Evolutionary conservation across 345 rosid species (phyloP), one percentile per base, ranked within the genome.

Genomic region (Salix caprea): DNA sequence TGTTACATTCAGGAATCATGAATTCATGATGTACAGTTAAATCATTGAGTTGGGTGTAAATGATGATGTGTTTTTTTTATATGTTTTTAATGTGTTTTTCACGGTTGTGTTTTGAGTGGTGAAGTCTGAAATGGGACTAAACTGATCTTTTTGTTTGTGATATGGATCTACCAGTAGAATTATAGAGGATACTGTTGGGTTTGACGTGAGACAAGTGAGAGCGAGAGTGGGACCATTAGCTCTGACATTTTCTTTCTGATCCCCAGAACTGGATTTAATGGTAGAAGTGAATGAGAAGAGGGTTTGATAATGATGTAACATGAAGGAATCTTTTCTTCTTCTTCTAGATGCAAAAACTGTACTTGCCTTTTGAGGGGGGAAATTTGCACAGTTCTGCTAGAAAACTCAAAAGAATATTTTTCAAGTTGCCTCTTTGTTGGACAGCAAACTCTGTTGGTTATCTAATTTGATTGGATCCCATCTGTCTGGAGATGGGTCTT

Each of bases 181-280:
- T 77, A 36, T 24, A 62, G 83, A 60, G 73, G 83, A 50, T 74
- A 77, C 58, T 84, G 81, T 78, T 79, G 82, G 78, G 86, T 83
- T 78, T 80, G 84, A 78, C 74, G 82, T 71, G 82, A 36, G 71
- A 67, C 28, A 39, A 39, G 24, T 16, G 48, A 78, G 84, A 71
- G 91, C 52, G 67, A 67, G 78, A 73, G 84, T 90, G 94, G 96
- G 96, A 83, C 96, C 96, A 70, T 76, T 81, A 8, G 64, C 67
- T 84, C 84, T 85, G 85, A 84, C 83, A 36, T 23, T 54, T 11
- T 76, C 69, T 42, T 76, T 71, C 65, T 87, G 76, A 83, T 69
- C 84, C 87, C 84, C 82, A 54, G 76, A 83, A 80, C 79, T 80
- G 71, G 81, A 82, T 78, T 79, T 84, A 75, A 86, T 81, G 89